Base-by-base conservation (phyloP, 345 rosid genomes). In the Salix caprea region DNA sequence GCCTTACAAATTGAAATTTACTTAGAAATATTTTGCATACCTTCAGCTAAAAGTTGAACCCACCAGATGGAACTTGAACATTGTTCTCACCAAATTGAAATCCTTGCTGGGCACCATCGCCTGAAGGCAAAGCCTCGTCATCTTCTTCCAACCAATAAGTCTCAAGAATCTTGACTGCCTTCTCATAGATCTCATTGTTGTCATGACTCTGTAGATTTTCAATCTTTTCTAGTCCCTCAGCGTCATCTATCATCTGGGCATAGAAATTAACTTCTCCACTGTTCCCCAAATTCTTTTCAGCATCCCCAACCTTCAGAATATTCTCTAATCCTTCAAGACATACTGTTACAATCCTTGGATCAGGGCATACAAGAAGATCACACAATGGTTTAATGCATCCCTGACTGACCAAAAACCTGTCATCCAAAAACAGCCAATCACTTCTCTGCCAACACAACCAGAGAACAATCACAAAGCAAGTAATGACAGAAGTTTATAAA, bases 291-390 rank as follows among this genome's bases (percentile, higher is more conserved):
- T 69, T 44, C 40, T 79, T 79, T 42, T 79, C 82, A 7, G 74
- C 69, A 69, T 79, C 82, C 37, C 82, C 82, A 60, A 74, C 70
- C 74, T 79, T 79, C 37, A 79, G 67, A 73, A 79, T 79, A 24
- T 79, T 79, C 70, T 73, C 77, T 56, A 81, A 64, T 44, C 83
- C 83, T 61, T 81, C 83, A 4, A 81, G 80, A 36, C 80, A 81
- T 16, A 81, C 83, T 1, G 77, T 76, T 42, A 81, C 80, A 62
- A 81, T 81, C 56, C 80, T 72, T 60, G 83, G 83, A 72, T 81
- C 83, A 9, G 83, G 83, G 64, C 80, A 81, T 4, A 76, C 80
- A 68, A 81, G 77, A 60, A 81, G 83, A 72, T 81, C 80, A 61
- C 83, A 81, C 46, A 81, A 58, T 36, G 83, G 80, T 32, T 72